Base-by-base conservation (phyloP, 139 green algal genomes). In the Micromonas commoda region DNA sequence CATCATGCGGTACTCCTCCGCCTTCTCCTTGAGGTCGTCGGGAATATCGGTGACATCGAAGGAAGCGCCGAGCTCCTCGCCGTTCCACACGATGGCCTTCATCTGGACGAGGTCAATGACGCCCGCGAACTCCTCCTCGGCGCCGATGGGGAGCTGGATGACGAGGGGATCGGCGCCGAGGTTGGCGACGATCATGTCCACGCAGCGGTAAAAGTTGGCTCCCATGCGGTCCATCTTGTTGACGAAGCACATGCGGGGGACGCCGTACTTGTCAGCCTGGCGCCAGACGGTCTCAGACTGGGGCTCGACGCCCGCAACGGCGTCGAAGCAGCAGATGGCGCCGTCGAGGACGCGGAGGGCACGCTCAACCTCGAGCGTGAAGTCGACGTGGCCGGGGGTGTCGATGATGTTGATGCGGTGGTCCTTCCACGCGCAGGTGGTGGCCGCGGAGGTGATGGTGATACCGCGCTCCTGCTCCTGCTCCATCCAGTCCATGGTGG, bases 161-260 rank as follows among this genome's bases (percentile, higher is more conserved):
- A 85, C 77, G 28, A 88, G 53, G 0, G 93, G 93, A 66, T 89
- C 95, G 63, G 94, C 92, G 31, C 92, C 96, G 80, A 99, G 88
- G 69, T 91, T 95, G 74, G 52, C 81, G n/a, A 88, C 65, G 52
- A 96, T 90, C 91, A 94, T 96, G 81, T 91, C 85, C 9, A 85
- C 72, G 54, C 82, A 89, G 71, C 87, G 80, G 87, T 89, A 95
- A 86, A 97, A 99, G 90, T 99, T 93, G 76, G 96, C 96, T 28
- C 96, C 96, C 89, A 97, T 91, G 57, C 96, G 88, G 88, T 99
- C 96, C 96, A 99, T 99, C 91, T 99, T 99, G 92, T 99, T 99
- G 23, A 99, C 92, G 77, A 98, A 99, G 87, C 92, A 97, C 84
- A 99, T 93, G 73, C 96, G 91, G 1, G 93, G 93, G 63, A 97